These are phyloP conservation scores for Linum trigynum DNA, from an alignment of 345 rosid genomes.

Conservation along the genomic window DNA sequence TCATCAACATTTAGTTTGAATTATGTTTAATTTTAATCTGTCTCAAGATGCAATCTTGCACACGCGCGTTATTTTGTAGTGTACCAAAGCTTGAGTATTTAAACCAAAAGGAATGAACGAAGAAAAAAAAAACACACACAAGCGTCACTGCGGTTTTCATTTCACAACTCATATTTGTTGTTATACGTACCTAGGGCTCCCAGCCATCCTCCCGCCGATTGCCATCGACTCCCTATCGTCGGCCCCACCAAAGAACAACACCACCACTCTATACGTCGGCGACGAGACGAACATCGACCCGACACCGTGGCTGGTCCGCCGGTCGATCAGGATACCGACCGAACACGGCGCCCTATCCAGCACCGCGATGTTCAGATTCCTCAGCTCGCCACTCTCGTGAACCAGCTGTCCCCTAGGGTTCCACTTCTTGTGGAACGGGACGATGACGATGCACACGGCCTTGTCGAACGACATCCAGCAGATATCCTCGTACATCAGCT, in stretches of 20 bases:
- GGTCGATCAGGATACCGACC: slow-evolving; percentile 19
- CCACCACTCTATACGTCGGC: not conserved
- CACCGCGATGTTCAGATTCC: slow-evolving; percentile 17
- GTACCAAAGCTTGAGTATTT: too few species aligned
- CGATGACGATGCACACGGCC: slow-evolving; percentile 13
- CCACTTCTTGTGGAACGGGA: slow-evolving; percentile 25
- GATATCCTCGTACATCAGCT: slow-evolving; percentile 21
- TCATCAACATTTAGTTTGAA: too few species aligned
- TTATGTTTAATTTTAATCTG: too few species aligned
- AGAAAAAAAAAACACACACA: too few species aligned
- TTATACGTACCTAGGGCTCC: not conserved
- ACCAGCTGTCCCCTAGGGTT: slow-evolving; percentile 14
- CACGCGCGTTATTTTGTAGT: too few species aligned
- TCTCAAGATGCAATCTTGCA: too few species aligned
- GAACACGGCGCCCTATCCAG: slow-evolving; percentile 22
- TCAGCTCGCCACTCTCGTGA: not conserved
- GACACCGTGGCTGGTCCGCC: slow-evolving; percentile 4
- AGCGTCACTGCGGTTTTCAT: too few species aligned
- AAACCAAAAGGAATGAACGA: too few species aligned
- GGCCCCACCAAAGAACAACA: slow-evolving; percentile 15
- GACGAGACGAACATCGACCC: slow-evolving; percentile 12
- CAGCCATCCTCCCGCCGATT: slow-evolving; percentile 21
- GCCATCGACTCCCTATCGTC: slow-evolving; percentile 28
- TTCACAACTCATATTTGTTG: too few species aligned
- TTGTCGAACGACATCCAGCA: slow-evolving; percentile 23